Percentiles rank a stretch among this genome's conserved stretches.
Conservation (phyloP, 192 early-diverging fungal genomes). For the Podila horticola region DNA sequence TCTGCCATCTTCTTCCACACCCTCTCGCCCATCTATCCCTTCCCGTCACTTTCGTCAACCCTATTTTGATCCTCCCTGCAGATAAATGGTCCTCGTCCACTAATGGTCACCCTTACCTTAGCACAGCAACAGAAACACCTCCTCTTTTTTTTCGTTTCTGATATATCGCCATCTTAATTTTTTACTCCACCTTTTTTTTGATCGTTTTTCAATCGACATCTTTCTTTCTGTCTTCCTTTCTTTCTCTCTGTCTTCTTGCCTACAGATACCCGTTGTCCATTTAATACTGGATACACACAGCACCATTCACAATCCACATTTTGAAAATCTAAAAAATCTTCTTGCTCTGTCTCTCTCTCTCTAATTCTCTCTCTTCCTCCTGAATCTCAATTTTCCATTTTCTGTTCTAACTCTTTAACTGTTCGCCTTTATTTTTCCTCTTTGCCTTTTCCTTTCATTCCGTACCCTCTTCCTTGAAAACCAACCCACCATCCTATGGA, state of each 20-base stretch:
- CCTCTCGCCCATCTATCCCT: not conserved
- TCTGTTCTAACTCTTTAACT: not conserved
- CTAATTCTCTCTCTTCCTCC: not conserved
- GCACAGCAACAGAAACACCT: not conserved
- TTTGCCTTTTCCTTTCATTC: not conserved
- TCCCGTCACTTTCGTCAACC: not conserved
- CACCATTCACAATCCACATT: not conserved
- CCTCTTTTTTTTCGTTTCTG: not conserved
- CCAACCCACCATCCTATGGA: not conserved
- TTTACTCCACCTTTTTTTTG: not conserved
- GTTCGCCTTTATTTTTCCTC: not conserved
- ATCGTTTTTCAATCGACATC: not conserved
- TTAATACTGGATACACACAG: not conserved
- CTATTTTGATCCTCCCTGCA: not conserved
- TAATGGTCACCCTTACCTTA: not conserved
- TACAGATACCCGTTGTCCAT: no score
- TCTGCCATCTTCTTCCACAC: no score
- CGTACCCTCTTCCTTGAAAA: not conserved
- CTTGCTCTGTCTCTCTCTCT: not conserved
- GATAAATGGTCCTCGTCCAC: no score
- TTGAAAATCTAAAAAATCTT: not conserved
- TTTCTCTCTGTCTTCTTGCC: not conserved
- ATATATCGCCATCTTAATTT: not conserved
- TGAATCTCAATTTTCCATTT: not conserved
- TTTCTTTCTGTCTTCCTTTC: not conserved